phyloP scores from a whole-genome alignment of 2,329 filamentous ascomycete genomes.

The Harringtonia aguacate region DNA sequence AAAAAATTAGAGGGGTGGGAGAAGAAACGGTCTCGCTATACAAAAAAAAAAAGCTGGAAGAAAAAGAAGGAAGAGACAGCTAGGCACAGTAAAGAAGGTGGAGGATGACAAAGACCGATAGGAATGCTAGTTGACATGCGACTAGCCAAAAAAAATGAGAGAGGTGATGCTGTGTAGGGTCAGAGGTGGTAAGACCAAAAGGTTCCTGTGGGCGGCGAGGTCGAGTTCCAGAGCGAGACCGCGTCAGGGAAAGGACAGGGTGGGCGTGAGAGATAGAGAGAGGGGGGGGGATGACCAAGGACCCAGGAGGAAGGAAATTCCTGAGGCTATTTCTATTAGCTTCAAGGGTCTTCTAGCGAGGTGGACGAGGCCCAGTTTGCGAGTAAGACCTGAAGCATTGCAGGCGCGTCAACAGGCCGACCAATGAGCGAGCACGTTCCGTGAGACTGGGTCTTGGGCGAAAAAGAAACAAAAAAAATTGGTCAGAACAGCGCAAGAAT shows the following conservation, averaged over 20 bases:
- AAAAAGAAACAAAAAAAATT: too few relatives aligned
- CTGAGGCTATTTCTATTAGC: slow-evolving; percentile 7
- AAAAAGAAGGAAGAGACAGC: not conserved
- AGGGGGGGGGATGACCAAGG: not conserved
- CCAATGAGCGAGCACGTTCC: too few relatives aligned
- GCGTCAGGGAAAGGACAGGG: not conserved
- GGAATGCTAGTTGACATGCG: not conserved
- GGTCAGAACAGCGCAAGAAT: too few relatives aligned
- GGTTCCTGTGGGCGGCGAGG: slow-evolving; percentile 5
- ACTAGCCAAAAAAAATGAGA: too few relatives aligned
- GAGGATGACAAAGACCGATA: not conserved
- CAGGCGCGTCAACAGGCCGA: too few relatives aligned
- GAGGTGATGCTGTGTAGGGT: too few relatives aligned
- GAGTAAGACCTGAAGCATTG: too few relatives aligned
- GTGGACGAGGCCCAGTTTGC: too few relatives aligned
- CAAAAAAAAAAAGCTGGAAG: not conserved
- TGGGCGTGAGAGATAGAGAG: not conserved
- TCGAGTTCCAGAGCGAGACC: not conserved
- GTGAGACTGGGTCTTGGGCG: too few relatives aligned
- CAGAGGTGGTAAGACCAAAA: not conserved
- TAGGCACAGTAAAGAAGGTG: not conserved
- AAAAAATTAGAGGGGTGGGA: too few relatives aligned
- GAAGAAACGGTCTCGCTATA: slow-evolving; percentile 13
- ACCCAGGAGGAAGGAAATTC: not conserved
- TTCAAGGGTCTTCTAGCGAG: too few relatives aligned